These are phyloP conservation scores for Cardiospermum halicacabum DNA, from an alignment of 345 rosid species.

Conservation along the genomic window DNA sequence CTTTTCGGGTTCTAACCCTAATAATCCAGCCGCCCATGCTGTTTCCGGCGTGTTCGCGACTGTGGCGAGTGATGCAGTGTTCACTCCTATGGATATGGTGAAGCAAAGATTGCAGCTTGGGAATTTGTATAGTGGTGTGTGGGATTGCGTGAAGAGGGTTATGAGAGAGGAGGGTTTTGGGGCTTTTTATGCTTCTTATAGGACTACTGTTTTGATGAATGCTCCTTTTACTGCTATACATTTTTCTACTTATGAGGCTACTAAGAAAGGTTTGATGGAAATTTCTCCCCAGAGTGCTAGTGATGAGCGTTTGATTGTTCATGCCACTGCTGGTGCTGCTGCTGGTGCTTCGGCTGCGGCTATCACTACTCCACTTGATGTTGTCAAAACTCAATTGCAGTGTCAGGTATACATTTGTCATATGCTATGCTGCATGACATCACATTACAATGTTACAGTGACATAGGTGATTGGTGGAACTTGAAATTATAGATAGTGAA, in stretches of 20 bases:
- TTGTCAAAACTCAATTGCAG: slow-evolving; percentile 84
- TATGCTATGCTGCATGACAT: too few species aligned
- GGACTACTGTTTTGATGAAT: slow-evolving; percentile 90
- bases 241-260: slow-evolving; percentile 88
- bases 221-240: slow-evolving; percentile 96
- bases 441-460: too few species aligned
- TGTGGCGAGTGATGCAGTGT: slow-evolving; percentile 84
- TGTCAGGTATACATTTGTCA: slow-evolving; percentile 64
- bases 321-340: slow-evolving; percentile 96
- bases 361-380: slow-evolving; percentile 68
- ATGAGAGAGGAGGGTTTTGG: slow-evolving; percentile 73
- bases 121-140: slow-evolving; percentile 57
- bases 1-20: slow-evolving; percentile 64
- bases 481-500: too few species aligned
- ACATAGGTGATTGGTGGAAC: too few species aligned
- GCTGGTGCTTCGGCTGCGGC: slow-evolving; percentile 81
- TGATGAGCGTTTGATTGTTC: slow-evolving; percentile 69
- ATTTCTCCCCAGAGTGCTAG: slow-evolving; percentile 58
- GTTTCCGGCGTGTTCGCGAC: slow-evolving; percentile 89
- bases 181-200: slow-evolving; percentile 90
- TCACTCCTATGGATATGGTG: slow-evolving; percentile 98
- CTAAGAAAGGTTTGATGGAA: slow-evolving; percentile 65
- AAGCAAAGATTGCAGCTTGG: slow-evolving; percentile 94
- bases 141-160: slow-evolving; percentile 75
- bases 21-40: slow-evolving; percentile 78